A percentile compares a stretch with the other conserved stretches of the same genome.
Conservation (phyloP, 345 rosid genomes). For the Corymbia maculata region DNA sequence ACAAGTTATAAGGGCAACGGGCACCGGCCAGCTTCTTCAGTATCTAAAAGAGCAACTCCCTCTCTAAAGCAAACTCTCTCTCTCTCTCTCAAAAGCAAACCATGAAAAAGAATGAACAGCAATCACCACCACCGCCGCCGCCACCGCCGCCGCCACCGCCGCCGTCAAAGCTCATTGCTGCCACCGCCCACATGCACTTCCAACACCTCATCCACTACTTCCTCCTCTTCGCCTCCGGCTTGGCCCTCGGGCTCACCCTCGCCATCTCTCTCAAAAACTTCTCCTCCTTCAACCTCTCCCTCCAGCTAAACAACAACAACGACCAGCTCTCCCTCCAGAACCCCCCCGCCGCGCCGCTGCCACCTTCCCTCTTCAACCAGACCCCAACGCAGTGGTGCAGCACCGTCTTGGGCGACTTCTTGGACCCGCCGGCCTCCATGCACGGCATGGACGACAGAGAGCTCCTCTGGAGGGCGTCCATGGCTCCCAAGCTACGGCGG, state of each 20-base stretch:
- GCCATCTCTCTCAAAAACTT: constrained; percentile 7
- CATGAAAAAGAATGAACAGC: background rate
- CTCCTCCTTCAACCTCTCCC: constrained; percentile 24
- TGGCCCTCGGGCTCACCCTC: constrained; percentile 28
- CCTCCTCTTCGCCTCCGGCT: constrained; percentile 34
- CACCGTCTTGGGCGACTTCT: constrained; percentile 3
- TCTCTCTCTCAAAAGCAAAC: background rate
- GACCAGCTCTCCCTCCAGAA: background rate
- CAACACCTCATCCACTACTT: constrained; percentile 17
- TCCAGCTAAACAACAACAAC: constrained; percentile 4
- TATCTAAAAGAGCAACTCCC: background rate
- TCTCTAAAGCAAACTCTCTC: background rate
- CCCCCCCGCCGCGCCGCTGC: background rate
- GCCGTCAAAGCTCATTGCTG: background rate
- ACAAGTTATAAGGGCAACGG: background rate
- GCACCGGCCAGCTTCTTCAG: background rate
- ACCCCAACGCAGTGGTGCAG: background rate
- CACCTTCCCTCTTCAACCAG: background rate
- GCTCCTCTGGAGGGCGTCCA: constrained; percentile 45
- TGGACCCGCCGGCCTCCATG: constrained; percentile 15
- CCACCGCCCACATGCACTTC: constrained; percentile 12
- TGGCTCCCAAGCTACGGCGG: constrained; percentile 17
- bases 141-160: background rate
- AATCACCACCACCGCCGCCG: background rate
- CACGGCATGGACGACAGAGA: constrained; percentile 66